Conservation (phyloP, 805 yeast species). For the Cyberlindnera mississippiensis region DNA sequence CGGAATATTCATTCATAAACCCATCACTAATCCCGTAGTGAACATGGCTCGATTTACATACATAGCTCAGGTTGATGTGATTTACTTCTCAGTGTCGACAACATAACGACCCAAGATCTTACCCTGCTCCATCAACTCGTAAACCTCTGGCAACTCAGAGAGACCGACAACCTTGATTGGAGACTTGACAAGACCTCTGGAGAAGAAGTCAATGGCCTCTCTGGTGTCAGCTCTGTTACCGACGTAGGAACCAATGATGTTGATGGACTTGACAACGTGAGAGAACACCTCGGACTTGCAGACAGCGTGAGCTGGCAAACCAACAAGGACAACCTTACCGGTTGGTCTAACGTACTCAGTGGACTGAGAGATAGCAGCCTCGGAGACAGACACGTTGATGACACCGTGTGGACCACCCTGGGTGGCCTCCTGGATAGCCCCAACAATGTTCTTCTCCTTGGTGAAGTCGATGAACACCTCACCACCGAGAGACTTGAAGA, state of each 20-base stretch:
- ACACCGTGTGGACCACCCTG: conserved; percentile 66
- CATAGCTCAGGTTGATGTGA: neutral
- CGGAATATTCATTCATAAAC: neutral
- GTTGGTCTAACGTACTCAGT: conserved; percentile 52
- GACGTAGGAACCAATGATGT: conserved; percentile 71
- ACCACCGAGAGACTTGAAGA: conserved; percentile 58
- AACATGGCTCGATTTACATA: too few relatives aligned
- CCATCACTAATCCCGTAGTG: neutral
- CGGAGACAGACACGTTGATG: conserved; percentile 40
- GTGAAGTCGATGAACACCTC: conserved; percentile 60
- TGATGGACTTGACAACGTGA: conserved; percentile 51
- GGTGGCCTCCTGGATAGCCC: conserved; percentile 45
- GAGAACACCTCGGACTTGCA: conserved; percentile 48
- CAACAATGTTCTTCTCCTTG: conserved; percentile 47
- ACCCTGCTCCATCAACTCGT: conserved; percentile 77
- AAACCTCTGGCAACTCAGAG: conserved; percentile 66
- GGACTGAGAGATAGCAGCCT: conserved; percentile 47
- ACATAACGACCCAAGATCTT: conserved; percentile 77
- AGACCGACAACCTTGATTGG: conserved; percentile 75
- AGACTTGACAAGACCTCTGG: conserved; percentile 65
- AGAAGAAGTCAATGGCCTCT: conserved; percentile 73
- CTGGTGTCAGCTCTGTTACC: conserved; percentile 87
- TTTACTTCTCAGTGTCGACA: conserved; percentile 17
- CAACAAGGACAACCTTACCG: conserved; percentile 60
- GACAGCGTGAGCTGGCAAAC: conserved; percentile 60